Base-by-base conservation (phyloP, 2,329 filamentous ascomycete species). In the Sclerotinia nivalis region DNA sequence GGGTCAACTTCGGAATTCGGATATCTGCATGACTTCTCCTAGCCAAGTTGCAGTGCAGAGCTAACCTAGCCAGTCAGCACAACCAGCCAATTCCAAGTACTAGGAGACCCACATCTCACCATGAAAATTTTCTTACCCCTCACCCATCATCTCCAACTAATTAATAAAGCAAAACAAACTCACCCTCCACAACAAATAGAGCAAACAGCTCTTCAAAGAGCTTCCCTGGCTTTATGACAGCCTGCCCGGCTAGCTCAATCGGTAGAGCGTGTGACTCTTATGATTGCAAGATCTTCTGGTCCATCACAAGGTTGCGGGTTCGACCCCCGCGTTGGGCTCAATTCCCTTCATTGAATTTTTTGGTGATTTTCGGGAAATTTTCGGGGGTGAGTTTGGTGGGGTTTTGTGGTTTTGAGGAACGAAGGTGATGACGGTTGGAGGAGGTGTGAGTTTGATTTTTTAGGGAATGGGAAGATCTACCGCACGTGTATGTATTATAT, bases 231-330 rank as follows among this genome's bases (percentile, higher is more conserved):
- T 3, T 20, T 0, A 18, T 20, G 34, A 61, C 45, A 69, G 67
- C 61, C 61, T 59, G 72, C 74, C 74, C 71, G 73, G 74, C 70
- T 75, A 77, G 75, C 75, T 76, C 75, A 76, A 76, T 76, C 75
- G 75, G 75, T 77, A 76, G 75, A 76, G 75, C 75, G 75, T 77
- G 74, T 74, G 75, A 72, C 75, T 77, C 74, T 76, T 75, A 76
- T 43, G 67, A 64, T 69, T 64, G 31, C 13, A 50, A 50, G 31
- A 50, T 50, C 60, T 64, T 37, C 47, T 50, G 22, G 60, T 64
- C 22, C 31, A 81, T 81, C 80, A 80, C 76, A 81, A 81, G 80
- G 80, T 78, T 81, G 79, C 78, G 80, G 80, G 80, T 81, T 81
- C 80, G 80, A 81, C 79, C 80, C 80, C 80, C 79, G 78, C 79